phyloP scores from a whole-genome alignment of 495 filamentous ascomycete genomes.

The Podospora pseudopauciseta region DNA sequence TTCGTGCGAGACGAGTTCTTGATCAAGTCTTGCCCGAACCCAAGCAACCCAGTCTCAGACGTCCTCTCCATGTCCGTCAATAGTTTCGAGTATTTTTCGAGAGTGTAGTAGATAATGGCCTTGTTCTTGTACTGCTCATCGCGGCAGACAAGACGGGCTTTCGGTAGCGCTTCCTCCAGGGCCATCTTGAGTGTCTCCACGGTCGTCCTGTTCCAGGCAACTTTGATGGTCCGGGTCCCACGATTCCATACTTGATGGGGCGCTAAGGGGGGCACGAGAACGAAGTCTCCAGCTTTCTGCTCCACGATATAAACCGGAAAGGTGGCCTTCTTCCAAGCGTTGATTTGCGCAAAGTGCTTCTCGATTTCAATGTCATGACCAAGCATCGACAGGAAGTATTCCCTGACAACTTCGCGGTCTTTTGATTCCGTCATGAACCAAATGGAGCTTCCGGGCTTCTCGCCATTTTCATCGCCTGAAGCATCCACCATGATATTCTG shows the following conservation, averaged over 20 bases:
- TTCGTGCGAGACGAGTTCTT: slow-evolving; percentile 56
- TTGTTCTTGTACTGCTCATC: slow-evolving; percentile 99
- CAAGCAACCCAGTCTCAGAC: slow-evolving; percentile 38
- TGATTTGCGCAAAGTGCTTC: slow-evolving; percentile 89
- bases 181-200: slow-evolving; percentile 85
- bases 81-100: slow-evolving; percentile 69
- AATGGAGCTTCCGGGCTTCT: slow-evolving; percentile 80
- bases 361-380: slow-evolving; percentile 97
- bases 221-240: slow-evolving; percentile 91
- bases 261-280: slow-evolving; percentile 92
- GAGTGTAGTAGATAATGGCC: slow-evolving; percentile 81
- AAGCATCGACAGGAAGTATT: slow-evolving; percentile 86
- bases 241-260: slow-evolving; percentile 99
- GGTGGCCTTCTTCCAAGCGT: slow-evolving; percentile 87
- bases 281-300: slow-evolving; percentile 89
- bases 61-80: slow-evolving; percentile 53
- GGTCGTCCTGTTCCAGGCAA: slow-evolving; percentile 96
- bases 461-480: slow-evolving; percentile 65
- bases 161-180: slow-evolving; percentile 77
- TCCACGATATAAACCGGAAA: slow-evolving; percentile 92
- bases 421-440: slow-evolving; percentile 98
- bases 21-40: slow-evolving; percentile 44
- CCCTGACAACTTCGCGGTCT: slow-evolving; percentile 79
- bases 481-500: slow-evolving; percentile 98
- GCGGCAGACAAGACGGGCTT: slow-evolving; percentile 87